phyloP scores from a whole-genome alignment of 75 land plant species.

The Selaginella moellendorffii region DNA sequence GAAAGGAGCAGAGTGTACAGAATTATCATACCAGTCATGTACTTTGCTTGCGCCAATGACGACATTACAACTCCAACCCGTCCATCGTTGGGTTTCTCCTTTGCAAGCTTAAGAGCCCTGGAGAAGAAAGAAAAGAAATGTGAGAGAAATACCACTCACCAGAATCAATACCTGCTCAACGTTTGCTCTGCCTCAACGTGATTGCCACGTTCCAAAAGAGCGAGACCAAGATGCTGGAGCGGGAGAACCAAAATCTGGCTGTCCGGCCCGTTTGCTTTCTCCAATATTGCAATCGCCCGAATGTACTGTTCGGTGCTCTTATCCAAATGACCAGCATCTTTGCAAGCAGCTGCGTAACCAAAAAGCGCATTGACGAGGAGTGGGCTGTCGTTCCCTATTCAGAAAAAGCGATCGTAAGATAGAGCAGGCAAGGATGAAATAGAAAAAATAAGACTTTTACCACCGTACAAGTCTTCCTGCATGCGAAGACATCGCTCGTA shows the following conservation, averaged over 20 bases:
- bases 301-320: constrained; percentile 42
- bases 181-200: constrained; percentile 44
- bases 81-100: not conserved
- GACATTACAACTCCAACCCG: not conserved
- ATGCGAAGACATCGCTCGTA: constrained; percentile 41
- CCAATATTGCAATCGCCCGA: constrained; percentile 36
- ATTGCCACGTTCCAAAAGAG: constrained; percentile 43
- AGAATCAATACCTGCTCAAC: constrained; percentile 40
- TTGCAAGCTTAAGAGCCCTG: not conserved
- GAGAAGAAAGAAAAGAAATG: not conserved
- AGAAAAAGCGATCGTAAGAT: not conserved
- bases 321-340: constrained; percentile 21
- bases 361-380: constrained; percentile 40
- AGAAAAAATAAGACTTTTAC: constrained; percentile 27
- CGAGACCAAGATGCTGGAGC: constrained; percentile 48
- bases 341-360: constrained; percentile 44
- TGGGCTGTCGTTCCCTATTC: constrained; percentile 44
- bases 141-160: not conserved
- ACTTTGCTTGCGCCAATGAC: not conserved
- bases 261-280: constrained; percentile 36
- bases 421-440: not conserved
- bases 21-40: not conserved
- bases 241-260: constrained; percentile 54
- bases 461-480: constrained; percentile 29
- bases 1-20: not conserved